Conservation (phyloP, 495 filamentous ascomycete genomes). For the Xylaria sp. region DNA sequence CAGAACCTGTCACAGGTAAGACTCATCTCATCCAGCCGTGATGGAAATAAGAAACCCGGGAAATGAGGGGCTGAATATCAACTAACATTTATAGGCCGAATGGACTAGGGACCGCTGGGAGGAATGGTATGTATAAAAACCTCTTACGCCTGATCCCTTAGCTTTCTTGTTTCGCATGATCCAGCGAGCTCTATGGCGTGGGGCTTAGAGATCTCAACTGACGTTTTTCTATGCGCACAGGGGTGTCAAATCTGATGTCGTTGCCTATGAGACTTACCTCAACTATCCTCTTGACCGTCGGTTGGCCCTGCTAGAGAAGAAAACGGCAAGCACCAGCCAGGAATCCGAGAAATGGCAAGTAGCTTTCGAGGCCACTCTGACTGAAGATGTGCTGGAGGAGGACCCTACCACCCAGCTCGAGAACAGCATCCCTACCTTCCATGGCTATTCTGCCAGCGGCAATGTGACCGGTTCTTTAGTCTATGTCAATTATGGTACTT, state of each 20-base stretch:
- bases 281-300: constrained; percentile 88
- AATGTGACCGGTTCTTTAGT: constrained; percentile 84
- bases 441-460: constrained; percentile 91
- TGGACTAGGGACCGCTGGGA: constrained; percentile 90
- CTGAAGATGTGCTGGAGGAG: constrained; percentile 86
- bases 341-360: constrained; percentile 60
- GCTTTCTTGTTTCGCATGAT: too few species aligned
- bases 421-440: constrained; percentile 88
- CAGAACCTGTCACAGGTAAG: constrained; percentile 74
- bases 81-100: constrained; percentile 62
- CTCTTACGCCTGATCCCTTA: too few species aligned
- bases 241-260: constrained; percentile 75
- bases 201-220: too few species aligned
- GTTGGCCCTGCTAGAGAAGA: constrained; percentile 74
- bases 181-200: too few species aligned
- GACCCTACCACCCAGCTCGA: constrained; percentile 76
- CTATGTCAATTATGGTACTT: constrained; percentile 89
- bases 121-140: too few species aligned
- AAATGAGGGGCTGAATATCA: neutral
- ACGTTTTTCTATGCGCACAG: too few species aligned
- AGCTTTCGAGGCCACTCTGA: constrained; percentile 77
- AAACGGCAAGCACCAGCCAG: constrained; percentile 28
- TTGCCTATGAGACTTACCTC: constrained; percentile 85
- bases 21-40: neutral
- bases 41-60: neutral